phyloP scores from a whole-genome alignment of 208 protist genomes.

The Polymyxa betae region DNA sequence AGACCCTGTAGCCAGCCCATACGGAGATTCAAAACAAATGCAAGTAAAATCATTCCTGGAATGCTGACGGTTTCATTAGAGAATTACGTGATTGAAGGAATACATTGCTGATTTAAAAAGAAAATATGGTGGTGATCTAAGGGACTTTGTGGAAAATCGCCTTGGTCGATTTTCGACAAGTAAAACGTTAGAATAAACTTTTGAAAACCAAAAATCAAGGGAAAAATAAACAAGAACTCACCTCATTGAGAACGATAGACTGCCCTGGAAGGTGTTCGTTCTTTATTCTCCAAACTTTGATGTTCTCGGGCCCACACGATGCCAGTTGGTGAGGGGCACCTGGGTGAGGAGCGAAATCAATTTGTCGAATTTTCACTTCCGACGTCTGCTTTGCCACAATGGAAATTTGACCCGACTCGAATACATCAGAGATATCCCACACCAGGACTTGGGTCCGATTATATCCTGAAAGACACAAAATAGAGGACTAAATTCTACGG shows the following conservation, averaged over 20 bases:
- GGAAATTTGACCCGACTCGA: background rate
- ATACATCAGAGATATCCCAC: background rate
- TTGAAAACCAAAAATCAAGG: background rate
- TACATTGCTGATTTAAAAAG: too few relatives aligned
- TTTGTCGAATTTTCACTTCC: background rate
- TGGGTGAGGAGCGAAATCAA: slow-evolving; percentile 3
- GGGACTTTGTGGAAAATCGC: too few relatives aligned
- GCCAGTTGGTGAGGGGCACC: slow-evolving; percentile 24
- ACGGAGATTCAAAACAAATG: background rate
- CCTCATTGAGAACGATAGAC: slow-evolving; percentile 5
- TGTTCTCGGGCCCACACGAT: slow-evolving; percentile 17
- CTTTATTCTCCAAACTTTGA: slow-evolving; percentile 22
- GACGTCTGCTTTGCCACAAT: slow-evolving; percentile 28
- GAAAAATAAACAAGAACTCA: background rate
- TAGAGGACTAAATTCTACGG: background rate
- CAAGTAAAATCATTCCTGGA: background rate
- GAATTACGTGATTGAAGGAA: background rate
- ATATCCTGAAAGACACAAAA: background rate
- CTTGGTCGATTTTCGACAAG: too few relatives aligned
- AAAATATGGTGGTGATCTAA: too few relatives aligned
- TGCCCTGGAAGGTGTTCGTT: slow-evolving; percentile 40
- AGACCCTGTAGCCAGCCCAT: background rate
- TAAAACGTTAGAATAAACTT: too few relatives aligned
- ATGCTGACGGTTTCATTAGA: background rate
- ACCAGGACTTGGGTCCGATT: background rate